Base-by-base conservation (phyloP, 1,284 basidiomycete species). In the Ustilago loliicola region DNA sequence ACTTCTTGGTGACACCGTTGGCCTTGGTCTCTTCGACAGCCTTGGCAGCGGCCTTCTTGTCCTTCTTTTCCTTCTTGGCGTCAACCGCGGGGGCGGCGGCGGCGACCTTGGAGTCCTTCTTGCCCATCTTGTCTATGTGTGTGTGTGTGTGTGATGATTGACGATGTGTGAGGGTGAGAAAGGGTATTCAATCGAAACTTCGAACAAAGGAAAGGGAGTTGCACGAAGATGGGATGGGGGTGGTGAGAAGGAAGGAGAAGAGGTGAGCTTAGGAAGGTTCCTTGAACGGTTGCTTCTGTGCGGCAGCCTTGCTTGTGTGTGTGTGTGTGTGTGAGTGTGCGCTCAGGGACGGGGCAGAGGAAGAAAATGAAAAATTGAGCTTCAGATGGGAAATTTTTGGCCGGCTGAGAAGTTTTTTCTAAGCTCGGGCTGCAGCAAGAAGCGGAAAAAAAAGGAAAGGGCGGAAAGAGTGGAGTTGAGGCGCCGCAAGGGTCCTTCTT, bases 1-100 rank as follows among this genome's bases (percentile, higher is more conserved):
- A 48, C 72, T 79, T 77, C 69, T 82, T 81, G 57, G 61, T 59
- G 66, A 71, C 71, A 50, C 66, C 71, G 67, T 69, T 74, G 56
- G 70, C 27, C 65, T 79, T 77, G 65, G 64, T 47, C 45, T 60
- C 65, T 34, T 66, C 61, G 67, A 61, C 67, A 25, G 45, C 27
- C 61, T 67, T 65, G 54, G 60, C 42, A 21, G 42, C 59, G 54
- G 70, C 67, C 65, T 80, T 75, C 74, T 79, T 79, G 36, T 57
- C 58, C 58, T 68, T 67, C 60, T 72, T 71, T 40, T 48, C 68
- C 61, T 79, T 64, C 61, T 79, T 77, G 66, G 63, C 60, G 52
- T 62, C 63, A 58, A 61, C 66, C 15, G 53, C 74, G 56, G 70
- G 72, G 32, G 75, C 77, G 47, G 67, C 61, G 21, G 61, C 75